Evolutionary conservation across 768 basidiomycete species (phyloP), one percentile per base, ranked within the genome.

Genomic region (Podaxis carcinomalis): DNA sequence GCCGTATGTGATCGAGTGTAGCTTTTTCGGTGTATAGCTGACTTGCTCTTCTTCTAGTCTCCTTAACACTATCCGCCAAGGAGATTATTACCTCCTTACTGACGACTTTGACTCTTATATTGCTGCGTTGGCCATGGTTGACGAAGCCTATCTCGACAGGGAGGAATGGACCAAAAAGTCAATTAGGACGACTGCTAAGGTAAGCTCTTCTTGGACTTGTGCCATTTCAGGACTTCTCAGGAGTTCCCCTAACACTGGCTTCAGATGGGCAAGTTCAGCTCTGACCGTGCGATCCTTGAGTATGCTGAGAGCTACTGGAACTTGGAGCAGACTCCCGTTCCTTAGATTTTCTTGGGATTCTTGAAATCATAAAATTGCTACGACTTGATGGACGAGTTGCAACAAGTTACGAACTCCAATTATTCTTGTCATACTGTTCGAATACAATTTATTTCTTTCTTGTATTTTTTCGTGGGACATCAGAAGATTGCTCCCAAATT

Each of bases 261-360:
- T 56, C 40, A 89, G 85, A 98, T 97, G 95, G 95, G 94, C 73
- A 95, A 95, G 69, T 98, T 98, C 80, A 94, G 93, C 72, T 92
- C 91, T 36, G 96, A 98, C 71, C 83, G 95, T 56, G 92, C 93
- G 3, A 95, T 97, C 69, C 85, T 86, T 66, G 90, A 94, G 71
- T 96, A 96, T 67, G 94, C 93, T 1, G 93, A 96, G 74, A 85
- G 87, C 67, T 90, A 87, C 73, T 91, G 89, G 89, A 91, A 89
- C 70, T 78, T 90, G 42, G 89, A 91, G 67, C 77, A 80, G 3
- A 70, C 67, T 9, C 57, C 72, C 3, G 70, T 77, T 6, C 37
- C 32, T 39, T 36, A 50, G 16, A 50, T 37, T 27, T 37, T 23
- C 57, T 23, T 11, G 13, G 19, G 11, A 49, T 49, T 25, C 2